These are phyloP conservation scores for Angomonas desouzai DNA, from an alignment of 208 protist genomes.

Conservation along the genomic window DNA sequence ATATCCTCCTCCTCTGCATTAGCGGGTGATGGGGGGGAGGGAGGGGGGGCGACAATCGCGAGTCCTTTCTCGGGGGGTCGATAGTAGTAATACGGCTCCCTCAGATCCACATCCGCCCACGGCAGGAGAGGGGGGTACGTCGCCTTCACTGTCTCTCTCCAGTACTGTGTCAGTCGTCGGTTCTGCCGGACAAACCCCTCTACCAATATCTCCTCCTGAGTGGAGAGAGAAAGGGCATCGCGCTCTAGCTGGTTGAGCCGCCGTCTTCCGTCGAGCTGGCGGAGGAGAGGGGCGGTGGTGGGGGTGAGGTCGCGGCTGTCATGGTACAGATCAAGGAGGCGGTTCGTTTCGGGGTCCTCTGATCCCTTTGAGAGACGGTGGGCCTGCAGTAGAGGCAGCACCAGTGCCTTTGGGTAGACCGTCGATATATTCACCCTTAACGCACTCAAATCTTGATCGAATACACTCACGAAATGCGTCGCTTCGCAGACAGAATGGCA, in stretches of 20 bases:
- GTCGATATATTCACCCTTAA: neutral
- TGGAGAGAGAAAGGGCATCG: no score
- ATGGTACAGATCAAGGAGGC: neutral
- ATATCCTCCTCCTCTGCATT: constrained; percentile 21
- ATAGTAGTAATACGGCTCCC: neutral
- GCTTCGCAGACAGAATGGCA: constrained; percentile 7
- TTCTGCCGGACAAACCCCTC: neutral
- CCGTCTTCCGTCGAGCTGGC: neutral
- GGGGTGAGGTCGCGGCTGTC: neutral
- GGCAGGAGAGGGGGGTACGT: neutral
- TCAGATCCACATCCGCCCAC: neutral
- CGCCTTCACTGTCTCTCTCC: neutral
- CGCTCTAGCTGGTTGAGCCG: neutral
- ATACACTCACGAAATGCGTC: neutral
- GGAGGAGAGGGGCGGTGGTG: neutral
- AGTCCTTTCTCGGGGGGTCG: neutral
- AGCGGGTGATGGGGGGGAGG: constrained; percentile 21
- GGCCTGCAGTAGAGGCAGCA: neutral
- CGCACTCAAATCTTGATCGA: neutral
- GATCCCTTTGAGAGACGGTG: no score
- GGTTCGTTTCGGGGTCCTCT: neutral
- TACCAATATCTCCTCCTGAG: neutral
- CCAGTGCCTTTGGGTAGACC: neutral
- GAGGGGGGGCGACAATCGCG: neutral
- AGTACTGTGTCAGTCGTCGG: neutral